Conservation (phyloP, 805 yeast species). For the Kodamaea neixiangensis region DNA sequence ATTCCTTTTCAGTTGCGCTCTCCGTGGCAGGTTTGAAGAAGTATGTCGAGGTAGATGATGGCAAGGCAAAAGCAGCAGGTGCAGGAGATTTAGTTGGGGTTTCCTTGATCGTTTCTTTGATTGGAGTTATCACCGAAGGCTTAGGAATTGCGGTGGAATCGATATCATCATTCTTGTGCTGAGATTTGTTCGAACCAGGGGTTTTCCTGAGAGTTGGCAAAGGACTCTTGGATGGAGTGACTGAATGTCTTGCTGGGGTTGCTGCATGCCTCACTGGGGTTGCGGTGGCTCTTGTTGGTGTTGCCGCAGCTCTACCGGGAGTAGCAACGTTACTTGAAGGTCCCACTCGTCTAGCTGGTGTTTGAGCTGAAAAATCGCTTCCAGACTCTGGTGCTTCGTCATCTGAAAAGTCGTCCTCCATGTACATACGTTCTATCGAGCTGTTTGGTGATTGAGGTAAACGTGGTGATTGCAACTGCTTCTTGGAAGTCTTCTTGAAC, state of each 20-base stretch:
- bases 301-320: neutral
- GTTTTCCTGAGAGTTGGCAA: conserved; percentile 3
- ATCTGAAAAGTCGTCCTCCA: conserved; percentile 1
- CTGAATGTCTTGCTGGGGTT: neutral
- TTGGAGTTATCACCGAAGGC: neutral
- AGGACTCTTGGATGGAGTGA: neutral
- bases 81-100: neutral
- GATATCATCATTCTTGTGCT: conserved; percentile 6
- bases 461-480: conserved; percentile 11
- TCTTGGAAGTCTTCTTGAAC: conserved; percentile 31
- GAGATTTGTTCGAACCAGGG: conserved; percentile 6
- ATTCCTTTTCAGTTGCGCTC: conserved; percentile 17
- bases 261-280: neutral
- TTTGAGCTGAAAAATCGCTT: neutral
- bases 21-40: conserved; percentile 33
- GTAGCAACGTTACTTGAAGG: neutral
- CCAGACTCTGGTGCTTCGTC: conserved; percentile 2
- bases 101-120: neutral
- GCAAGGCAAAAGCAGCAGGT: conserved; percentile 43
- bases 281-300: conserved; percentile 1
- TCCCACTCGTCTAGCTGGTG: neutral
- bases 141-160: conserved; percentile 4
- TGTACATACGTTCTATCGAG: conserved; percentile 11
- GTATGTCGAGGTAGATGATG: conserved; percentile 42
- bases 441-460: conserved; percentile 18